phyloP scores from a whole-genome alignment of 1,284 basidiomycete species.

The Apiotrichum sp. region DNA sequence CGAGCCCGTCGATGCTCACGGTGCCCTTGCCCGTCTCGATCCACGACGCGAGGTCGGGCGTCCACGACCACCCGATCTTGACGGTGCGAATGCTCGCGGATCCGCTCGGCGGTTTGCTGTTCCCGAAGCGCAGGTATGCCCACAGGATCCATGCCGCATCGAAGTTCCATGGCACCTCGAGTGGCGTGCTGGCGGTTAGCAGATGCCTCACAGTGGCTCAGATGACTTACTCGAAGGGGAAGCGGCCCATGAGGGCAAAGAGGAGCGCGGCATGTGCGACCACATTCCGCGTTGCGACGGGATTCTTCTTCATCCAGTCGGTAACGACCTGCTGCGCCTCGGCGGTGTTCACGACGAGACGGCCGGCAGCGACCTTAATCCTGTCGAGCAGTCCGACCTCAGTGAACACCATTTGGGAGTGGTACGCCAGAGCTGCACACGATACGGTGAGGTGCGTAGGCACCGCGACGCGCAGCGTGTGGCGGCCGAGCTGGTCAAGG shows the following conservation, averaged over 20 bases:
- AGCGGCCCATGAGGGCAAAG: conserved; percentile 14
- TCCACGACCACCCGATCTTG: conserved; percentile 14
- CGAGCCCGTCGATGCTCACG: conserved; percentile 14
- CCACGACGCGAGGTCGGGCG: conserved; percentile 16
- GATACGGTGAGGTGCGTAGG: conserved; percentile 17
- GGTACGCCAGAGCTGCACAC: conserved; percentile 22
- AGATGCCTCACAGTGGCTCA: neutral
- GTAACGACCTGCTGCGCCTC: neutral
- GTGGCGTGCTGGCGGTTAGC: conserved; percentile 14
- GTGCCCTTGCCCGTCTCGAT: conserved; percentile 15
- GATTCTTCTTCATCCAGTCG: conserved; percentile 12
- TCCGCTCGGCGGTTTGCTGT: neutral
- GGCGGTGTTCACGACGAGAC: neutral
- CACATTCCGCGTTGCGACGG: conserved; percentile 6
- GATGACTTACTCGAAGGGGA: conserved; percentile 18
- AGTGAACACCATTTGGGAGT: conserved; percentile 20
- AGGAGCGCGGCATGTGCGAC: conserved; percentile 23
- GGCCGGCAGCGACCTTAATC: conserved; percentile 24
- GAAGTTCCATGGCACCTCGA: conserved; percentile 22
- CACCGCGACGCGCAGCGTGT: conserved; percentile 9
- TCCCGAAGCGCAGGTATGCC: conserved; percentile 12
- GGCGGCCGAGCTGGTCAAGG: conserved; percentile 17
- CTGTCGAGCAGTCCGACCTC: conserved; percentile 15
- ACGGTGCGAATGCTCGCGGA: neutral
- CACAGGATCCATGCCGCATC: conserved; percentile 24